Percentiles rank a stretch among this genome's conserved stretches.
These are phyloP conservation scores for Ochromonas danica DNA, from an alignment of 108 stramenopile genomes.

Conservation along the genomic window DNA sequence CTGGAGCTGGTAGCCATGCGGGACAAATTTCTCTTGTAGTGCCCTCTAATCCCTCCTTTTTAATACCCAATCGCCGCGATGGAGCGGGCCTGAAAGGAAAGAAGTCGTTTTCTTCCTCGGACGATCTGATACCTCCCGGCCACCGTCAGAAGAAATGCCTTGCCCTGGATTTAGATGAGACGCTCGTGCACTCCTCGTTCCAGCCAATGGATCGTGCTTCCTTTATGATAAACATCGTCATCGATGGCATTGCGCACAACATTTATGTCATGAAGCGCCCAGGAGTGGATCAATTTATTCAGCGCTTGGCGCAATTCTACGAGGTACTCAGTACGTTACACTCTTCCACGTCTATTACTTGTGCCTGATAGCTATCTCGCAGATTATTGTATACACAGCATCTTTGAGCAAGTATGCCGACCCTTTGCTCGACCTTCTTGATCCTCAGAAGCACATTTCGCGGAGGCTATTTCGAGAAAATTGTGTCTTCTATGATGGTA, in stretches of 20 bases:
- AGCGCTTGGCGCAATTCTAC: constrained; percentile 86
- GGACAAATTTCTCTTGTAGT: too few species aligned
- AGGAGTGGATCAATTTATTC: constrained; percentile 87
- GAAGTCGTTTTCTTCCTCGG: too few species aligned
- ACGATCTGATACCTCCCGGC: background rate
- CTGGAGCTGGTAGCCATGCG: too few species aligned
- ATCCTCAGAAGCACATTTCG: constrained; percentile 73
- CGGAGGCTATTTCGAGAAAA: constrained; percentile 90
- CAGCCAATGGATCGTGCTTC: constrained; percentile 81
- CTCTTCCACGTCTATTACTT: background rate
- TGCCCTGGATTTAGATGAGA: constrained; percentile 95
- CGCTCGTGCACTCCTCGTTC: constrained; percentile 91
- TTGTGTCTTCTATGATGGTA: constrained; percentile 94
- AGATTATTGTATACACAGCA: constrained; percentile 92
- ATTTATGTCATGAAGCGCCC: constrained; percentile 97
- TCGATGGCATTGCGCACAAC: constrained; percentile 91
- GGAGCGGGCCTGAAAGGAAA: too few species aligned
- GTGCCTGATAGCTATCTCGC: too few species aligned
- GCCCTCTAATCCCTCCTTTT: too few species aligned
- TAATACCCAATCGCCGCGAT: too few species aligned
- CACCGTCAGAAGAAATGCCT: constrained; percentile 58
- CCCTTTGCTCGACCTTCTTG: constrained; percentile 89
- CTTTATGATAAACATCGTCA: constrained; percentile 84
- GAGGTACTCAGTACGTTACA: constrained; percentile 59
- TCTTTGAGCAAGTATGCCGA: constrained; percentile 96